phyloP scores from a whole-genome alignment of 345 rosid species.

The Eucalyptus pauciflora region DNA sequence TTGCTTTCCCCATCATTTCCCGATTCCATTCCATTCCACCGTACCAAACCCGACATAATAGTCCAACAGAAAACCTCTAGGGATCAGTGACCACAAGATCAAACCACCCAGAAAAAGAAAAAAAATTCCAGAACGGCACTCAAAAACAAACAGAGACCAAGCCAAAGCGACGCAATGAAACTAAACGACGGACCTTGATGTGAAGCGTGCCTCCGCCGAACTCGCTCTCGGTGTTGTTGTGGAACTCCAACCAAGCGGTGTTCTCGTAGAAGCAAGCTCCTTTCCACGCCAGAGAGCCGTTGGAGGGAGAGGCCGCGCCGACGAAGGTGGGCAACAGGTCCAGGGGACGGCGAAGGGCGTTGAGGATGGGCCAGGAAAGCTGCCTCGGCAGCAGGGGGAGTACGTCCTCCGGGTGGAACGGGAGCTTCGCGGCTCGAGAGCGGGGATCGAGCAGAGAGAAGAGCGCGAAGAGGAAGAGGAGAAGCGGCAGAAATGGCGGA shows the following conservation, averaged over 20 bases:
- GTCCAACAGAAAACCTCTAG: neutral
- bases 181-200: constrained; percentile 35
- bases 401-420: constrained; percentile 65
- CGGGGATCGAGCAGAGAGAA: neutral
- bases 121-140: neutral
- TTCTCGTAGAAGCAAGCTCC: constrained; percentile 84
- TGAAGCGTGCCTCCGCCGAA: constrained; percentile 97
- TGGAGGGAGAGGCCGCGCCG: constrained; percentile 54
- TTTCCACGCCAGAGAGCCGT: constrained; percentile 50
- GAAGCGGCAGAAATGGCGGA: neutral
- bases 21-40: neutral
- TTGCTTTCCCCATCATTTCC: neutral
- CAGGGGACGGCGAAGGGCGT: constrained; percentile 38
- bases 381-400: constrained; percentile 66
- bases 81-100: neutral
- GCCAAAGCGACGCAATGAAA: neutral
- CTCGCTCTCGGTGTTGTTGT: constrained; percentile 60
- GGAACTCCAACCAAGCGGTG: constrained; percentile 85
- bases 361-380: constrained; percentile 74
- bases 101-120: neutral
- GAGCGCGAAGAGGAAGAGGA: neutral
- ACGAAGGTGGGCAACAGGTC: constrained; percentile 85
- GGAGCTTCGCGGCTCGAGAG: constrained; percentile 12
- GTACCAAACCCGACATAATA: neutral
- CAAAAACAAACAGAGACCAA: neutral